These are phyloP conservation scores for Fusarium subtropicale DNA, from an alignment of 2,329 filamentous ascomycete genomes.

Conservation along the genomic window DNA sequence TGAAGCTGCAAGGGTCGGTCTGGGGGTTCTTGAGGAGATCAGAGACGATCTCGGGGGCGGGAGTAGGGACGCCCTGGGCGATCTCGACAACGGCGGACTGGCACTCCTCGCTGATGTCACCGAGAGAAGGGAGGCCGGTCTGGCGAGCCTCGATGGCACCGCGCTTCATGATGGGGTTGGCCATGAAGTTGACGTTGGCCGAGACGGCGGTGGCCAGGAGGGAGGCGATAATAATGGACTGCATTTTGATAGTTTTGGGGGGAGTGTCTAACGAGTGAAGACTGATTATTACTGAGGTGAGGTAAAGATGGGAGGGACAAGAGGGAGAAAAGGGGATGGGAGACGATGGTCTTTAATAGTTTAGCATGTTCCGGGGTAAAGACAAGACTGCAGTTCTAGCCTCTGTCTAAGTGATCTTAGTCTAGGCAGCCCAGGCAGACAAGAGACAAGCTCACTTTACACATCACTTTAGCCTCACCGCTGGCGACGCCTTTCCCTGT, in stretches of 20 bases:
- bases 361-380: not conserved
- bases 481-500: not conserved
- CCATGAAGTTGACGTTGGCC: conserved; percentile 45
- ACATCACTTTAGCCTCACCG: not conserved
- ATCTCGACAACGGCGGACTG: conserved; percentile 41
- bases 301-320: not conserved
- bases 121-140: conserved; percentile 27
- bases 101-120: conserved; percentile 38
- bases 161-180: conserved; percentile 47
- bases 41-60: conserved; percentile 47
- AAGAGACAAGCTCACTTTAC: not conserved
- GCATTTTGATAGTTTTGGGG: conserved; percentile 40
- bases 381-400: not conserved
- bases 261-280: conserved; percentile 4
- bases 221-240: conserved; percentile 46
- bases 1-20: conserved; percentile 51
- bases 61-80: conserved; percentile 48
- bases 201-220: conserved; percentile 47
- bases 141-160: conserved; percentile 44
- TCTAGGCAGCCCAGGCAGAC: not conserved
- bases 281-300: not conserved
- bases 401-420: not conserved
- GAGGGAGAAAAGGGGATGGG: not conserved
- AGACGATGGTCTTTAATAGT: conserved; percentile 15
- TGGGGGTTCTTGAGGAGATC: conserved; percentile 42